Percentiles rank a stretch among this genome's conserved stretches.
phyloP scores from a whole-genome alignment of 2,329 filamentous ascomycete genomes.

The Fusarium equiseti region DNA sequence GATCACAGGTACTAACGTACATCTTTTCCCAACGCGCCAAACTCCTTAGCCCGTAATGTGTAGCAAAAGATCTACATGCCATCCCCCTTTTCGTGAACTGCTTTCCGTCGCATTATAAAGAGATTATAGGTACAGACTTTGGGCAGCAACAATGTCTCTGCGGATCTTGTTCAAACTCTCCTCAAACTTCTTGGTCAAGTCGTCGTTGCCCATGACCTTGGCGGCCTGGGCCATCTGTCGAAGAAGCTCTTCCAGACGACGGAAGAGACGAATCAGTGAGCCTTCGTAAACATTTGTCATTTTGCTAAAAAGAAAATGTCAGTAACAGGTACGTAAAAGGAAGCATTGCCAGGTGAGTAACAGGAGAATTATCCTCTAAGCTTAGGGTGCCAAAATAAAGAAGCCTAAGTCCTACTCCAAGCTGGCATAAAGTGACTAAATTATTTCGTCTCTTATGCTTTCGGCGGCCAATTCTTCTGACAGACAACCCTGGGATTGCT shows the following conservation, averaged over 20 bases:
- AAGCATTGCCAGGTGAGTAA: neutral
- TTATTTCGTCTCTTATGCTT: too few relatives aligned
- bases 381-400: too few relatives aligned
- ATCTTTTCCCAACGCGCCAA: constrained; percentile 42
- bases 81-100: constrained; percentile 21
- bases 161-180: constrained; percentile 85
- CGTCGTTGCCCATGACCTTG: constrained; percentile 98
- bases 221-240: constrained; percentile 95
- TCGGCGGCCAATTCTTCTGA: too few relatives aligned
- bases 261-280: constrained; percentile 94
- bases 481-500: too few relatives aligned
- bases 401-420: too few relatives aligned
- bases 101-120: neutral
- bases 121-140: constrained; percentile 86
- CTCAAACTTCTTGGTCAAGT: constrained; percentile 93
- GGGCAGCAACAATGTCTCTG: constrained; percentile 93
- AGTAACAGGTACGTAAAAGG: constrained; percentile 20
- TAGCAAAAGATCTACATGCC: constrained; percentile 39
- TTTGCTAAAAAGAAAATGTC: constrained; percentile 71
- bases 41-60: constrained; percentile 43
- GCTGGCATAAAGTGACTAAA: too few relatives aligned
- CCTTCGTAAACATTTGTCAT: constrained; percentile 99
- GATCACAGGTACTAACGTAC: constrained; percentile 21
- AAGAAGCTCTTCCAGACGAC: constrained; percentile 91
- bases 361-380: too few relatives aligned